Conservation (phyloP, 2,329 filamentous ascomycete species). For the Neopestalotiopsis rosae region DNA sequence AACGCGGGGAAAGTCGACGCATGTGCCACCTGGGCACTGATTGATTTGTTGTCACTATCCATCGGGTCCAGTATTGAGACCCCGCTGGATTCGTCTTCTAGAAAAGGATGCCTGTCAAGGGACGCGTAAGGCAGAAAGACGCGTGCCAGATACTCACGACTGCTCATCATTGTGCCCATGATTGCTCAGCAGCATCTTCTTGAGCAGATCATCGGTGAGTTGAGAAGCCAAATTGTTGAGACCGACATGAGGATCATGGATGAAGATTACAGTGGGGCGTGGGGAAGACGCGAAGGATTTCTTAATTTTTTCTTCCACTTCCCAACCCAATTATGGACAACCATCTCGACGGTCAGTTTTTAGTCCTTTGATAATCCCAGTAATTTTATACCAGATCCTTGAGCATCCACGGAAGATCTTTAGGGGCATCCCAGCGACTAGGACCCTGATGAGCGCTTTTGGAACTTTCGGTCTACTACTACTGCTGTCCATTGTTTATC, state of each 20-base stretch:
- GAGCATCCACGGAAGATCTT: not conserved
- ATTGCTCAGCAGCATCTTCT: not conserved
- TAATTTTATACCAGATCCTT: not conserved
- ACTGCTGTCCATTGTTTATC: too few relatives aligned
- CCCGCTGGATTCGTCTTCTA: not conserved
- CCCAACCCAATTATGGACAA: not conserved
- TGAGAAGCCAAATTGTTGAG: not conserved
- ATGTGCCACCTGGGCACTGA: not conserved
- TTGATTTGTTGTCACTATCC: not conserved
- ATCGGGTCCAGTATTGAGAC: not conserved
- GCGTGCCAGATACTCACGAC: too few relatives aligned
- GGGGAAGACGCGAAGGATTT: not conserved
- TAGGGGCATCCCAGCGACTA: not conserved
- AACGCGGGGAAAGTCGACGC: not conserved
- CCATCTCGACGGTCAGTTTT: not conserved
- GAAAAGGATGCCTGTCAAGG: too few relatives aligned
- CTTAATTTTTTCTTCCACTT: not conserved
- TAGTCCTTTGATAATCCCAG: not conserved
- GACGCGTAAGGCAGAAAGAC: too few relatives aligned
- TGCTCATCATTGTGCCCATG: too few relatives aligned
- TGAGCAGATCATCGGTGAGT: not conserved
- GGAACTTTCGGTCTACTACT: not conserved
- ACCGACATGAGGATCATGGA: not conserved
- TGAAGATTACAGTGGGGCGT: not conserved
- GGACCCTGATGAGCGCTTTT: not conserved